These are phyloP conservation scores for Suillus alpinus DNA, from an alignment of 768 basidiomycete genomes.

Conservation along the genomic window DNA sequence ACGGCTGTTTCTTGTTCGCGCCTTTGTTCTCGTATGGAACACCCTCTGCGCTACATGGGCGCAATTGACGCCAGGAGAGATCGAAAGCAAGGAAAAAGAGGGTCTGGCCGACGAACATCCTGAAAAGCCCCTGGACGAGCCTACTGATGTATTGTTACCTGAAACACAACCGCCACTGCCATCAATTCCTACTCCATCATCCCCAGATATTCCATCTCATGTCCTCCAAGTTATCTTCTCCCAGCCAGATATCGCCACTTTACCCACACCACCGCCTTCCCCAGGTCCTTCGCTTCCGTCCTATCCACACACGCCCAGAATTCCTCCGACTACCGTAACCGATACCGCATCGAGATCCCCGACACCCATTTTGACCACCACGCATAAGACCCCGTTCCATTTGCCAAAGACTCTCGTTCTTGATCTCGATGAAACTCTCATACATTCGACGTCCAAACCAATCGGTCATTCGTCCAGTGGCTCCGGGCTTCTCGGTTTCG, in stretches of 20 bases:
- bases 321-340: constrained; percentile 14
- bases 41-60: constrained; percentile 61
- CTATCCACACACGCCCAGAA: background rate
- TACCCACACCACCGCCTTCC: constrained; percentile 26
- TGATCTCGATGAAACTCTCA: constrained; percentile 97
- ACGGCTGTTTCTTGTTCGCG: constrained; percentile 68
- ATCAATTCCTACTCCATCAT: constrained; percentile 26
- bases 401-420: constrained; percentile 93
- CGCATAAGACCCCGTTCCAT: constrained; percentile 70
- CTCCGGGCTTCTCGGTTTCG: constrained; percentile 61
- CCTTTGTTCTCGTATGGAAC: constrained; percentile 69
- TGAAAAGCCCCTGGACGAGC: constrained; percentile 8
- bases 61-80: constrained; percentile 34
- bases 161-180: constrained; percentile 18
- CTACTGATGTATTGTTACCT: constrained; percentile 18
- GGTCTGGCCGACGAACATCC: constrained; percentile 5
- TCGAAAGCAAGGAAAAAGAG: constrained; percentile 15
- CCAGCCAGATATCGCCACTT: constrained; percentile 14
- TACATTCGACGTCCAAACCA: constrained; percentile 92
- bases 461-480: constrained; percentile 46
- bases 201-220: constrained; percentile 15
- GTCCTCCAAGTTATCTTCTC: constrained; percentile 8
- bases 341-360: constrained; percentile 37
- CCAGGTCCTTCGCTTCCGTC: constrained; percentile 10
- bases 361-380: constrained; percentile 44